phyloP scores from a whole-genome alignment of 2,329 filamentous ascomycete genomes.

The Arthrobotrys megalospora region DNA sequence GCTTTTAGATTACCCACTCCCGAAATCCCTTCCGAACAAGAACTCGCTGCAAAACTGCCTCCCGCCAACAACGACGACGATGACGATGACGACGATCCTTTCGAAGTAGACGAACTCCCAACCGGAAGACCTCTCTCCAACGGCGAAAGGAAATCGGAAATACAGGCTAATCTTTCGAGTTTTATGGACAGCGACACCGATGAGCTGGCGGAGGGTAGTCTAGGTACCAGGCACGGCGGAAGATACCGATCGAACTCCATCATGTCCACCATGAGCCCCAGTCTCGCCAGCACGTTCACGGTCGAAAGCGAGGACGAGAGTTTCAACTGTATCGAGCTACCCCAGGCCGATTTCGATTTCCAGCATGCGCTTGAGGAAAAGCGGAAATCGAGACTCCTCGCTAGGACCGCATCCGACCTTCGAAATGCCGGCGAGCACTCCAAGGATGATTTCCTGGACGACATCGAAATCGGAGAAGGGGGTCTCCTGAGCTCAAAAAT shows the following conservation, averaged over 20 bases:
- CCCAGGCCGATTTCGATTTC: constrained; percentile 86
- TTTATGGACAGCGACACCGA: constrained; percentile 81
- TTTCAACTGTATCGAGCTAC: constrained; percentile 87
- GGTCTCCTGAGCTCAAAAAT: constrained; percentile 85
- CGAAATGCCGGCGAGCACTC: constrained; percentile 66
- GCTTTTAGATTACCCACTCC: constrained; percentile 55
- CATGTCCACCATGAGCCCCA: constrained; percentile 88
- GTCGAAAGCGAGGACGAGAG: constrained; percentile 88
- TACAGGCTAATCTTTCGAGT: constrained; percentile 74
- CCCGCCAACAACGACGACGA: not conserved
- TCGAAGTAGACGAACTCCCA: constrained; percentile 78
- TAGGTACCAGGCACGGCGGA: constrained; percentile 87
- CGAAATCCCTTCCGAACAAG: constrained; percentile 54
- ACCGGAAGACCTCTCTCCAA: constrained; percentile 66
- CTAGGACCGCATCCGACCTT: constrained; percentile 65
- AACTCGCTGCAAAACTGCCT: constrained; percentile 46
- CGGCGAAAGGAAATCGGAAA: constrained; percentile 76
- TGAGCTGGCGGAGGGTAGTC: constrained; percentile 89
- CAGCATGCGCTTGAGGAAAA: constrained; percentile 79
- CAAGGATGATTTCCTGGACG: constrained; percentile 84
- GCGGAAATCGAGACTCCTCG: constrained; percentile 44
- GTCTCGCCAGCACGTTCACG: constrained; percentile 90
- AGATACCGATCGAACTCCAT: constrained; percentile 75
- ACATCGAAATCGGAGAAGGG: constrained; percentile 87
- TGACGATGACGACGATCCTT: constrained; percentile 68